Conservation (phyloP, 805 yeast species). For the Ogataea nonfermentans region DNA sequence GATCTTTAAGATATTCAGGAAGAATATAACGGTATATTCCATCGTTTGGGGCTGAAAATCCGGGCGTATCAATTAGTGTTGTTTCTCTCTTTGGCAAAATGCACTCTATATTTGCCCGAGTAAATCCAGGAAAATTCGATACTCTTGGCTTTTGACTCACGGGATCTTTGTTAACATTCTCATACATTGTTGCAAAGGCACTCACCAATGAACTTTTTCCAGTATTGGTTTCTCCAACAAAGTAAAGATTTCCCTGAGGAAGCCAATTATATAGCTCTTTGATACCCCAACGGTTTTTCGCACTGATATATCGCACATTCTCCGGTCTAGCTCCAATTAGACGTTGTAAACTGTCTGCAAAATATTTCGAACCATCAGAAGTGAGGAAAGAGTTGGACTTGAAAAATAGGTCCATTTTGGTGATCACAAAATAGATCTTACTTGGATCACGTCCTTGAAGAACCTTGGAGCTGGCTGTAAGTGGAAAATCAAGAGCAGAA, state of each 20-base stretch:
- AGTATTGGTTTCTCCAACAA: slow-evolving; percentile 65
- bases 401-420: slow-evolving; percentile 39
- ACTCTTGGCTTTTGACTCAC: slow-evolving; percentile 43
- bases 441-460: slow-evolving; percentile 34
- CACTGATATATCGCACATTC: slow-evolving; percentile 49
- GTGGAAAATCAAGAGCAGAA: slow-evolving; percentile 72
- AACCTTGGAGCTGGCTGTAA: slow-evolving; percentile 44
- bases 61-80: slow-evolving; percentile 46
- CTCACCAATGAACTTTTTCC: slow-evolving; percentile 68
- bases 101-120: slow-evolving; percentile 50
- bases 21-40: slow-evolving; percentile 34
- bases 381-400: slow-evolving; percentile 20
- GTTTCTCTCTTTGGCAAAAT: slow-evolving; percentile 29
- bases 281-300: slow-evolving; percentile 52
- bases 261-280: slow-evolving; percentile 38
- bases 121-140: slow-evolving; percentile 66
- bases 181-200: slow-evolving; percentile 34
- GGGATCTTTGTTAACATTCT: slow-evolving; percentile 24
- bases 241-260: slow-evolving; percentile 39
- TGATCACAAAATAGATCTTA: slow-evolving; percentile 41
- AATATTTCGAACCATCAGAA: slow-evolving; percentile 31
- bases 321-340: slow-evolving; percentile 31
- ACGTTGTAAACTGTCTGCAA: slow-evolving; percentile 30
- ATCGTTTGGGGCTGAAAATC: slow-evolving; percentile 33
- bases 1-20: slow-evolving; percentile 8